Percentiles rank a stretch among this genome's conserved stretches.
phyloP scores from a whole-genome alignment of 768 basidiomycete species.

The Suillus bovinus region DNA sequence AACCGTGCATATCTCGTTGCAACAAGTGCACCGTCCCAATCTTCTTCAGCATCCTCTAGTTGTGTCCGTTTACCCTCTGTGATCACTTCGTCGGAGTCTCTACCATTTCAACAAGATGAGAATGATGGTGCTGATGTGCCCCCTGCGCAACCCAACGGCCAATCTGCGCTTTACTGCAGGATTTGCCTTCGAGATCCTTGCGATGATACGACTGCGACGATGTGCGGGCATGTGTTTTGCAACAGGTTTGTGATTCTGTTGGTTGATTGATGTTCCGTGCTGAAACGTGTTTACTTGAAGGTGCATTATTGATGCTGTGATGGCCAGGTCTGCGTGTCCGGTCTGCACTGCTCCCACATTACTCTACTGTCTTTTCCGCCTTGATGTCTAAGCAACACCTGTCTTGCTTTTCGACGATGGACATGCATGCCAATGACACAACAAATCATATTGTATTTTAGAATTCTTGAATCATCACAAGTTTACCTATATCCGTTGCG shows the following conservation, averaged over 20 bases:
- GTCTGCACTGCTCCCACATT: conserved; percentile 51
- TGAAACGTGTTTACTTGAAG: conserved; percentile 29
- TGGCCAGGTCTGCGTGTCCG: conserved; percentile 49
- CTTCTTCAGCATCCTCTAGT: conserved; percentile 19
- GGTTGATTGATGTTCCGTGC: conserved; percentile 6
- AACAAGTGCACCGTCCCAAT: conserved; percentile 26
- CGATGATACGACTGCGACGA: conserved; percentile 54
- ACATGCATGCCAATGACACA: background rate
- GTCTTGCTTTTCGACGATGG: background rate
- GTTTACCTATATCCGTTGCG: background rate
- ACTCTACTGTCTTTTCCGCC: conserved; percentile 54
- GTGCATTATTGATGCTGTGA: conserved; percentile 53
- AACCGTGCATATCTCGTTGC: conserved; percentile 32
- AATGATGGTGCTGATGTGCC: background rate
- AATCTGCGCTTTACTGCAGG: conserved; percentile 46
- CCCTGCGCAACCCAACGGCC: background rate
- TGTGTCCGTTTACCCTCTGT: conserved; percentile 23
- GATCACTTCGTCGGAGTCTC: conserved; percentile 25
- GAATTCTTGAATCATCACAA: conserved; percentile 1
- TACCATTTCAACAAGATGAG: conserved; percentile 6
- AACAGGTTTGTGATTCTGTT: conserved; percentile 40
- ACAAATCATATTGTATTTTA: conserved; percentile 3
- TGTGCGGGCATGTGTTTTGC: conserved; percentile 68
- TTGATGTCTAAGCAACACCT: conserved; percentile 39
- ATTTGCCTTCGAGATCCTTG: conserved; percentile 49